Evolutionary conservation across 2,329 filamentous ascomycete species (phyloP).

Genomic region (Periconia sp.): DNA sequence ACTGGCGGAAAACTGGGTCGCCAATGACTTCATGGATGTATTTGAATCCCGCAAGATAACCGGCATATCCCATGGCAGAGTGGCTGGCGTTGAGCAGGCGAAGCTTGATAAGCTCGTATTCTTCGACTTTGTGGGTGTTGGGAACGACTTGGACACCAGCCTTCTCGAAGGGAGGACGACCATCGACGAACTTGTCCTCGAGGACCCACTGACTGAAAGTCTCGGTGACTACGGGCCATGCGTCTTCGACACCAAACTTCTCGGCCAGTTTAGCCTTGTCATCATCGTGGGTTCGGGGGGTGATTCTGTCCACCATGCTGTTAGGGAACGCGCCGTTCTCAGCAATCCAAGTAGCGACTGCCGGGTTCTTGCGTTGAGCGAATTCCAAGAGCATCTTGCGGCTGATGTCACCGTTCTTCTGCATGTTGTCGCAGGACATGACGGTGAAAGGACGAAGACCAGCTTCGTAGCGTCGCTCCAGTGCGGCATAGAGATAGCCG

Average conservation of each 20-base stretch:
- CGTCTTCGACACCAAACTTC: conserved; percentile 26
- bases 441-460: conserved; percentile 31
- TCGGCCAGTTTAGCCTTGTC: conserved; percentile 23
- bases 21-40: conserved; percentile 32
- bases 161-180: conserved; percentile 30
- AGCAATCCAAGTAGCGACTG: conserved; percentile 28
- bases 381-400: conserved; percentile 29
- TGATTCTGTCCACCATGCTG: conserved; percentile 36
- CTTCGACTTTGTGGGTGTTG: conserved; percentile 26
- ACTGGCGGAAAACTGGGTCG: conserved; percentile 25
- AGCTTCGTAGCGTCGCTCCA: conserved; percentile 26
- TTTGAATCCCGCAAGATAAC: conserved; percentile 26
- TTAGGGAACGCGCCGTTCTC: conserved; percentile 33
- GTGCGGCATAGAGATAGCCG: conserved; percentile 27
- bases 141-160: conserved; percentile 33
- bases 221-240: conserved; percentile 33
- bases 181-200: conserved; percentile 32
- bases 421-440: conserved; percentile 35
- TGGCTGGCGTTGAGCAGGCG: conserved; percentile 31
- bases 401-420: conserved; percentile 32
- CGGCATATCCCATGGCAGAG: conserved; percentile 29
- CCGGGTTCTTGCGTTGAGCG: conserved; percentile 23
- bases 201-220: conserved; percentile 33
- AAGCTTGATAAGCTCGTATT: conserved; percentile 32
- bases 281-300: conserved; percentile 24